Evolutionary conservation across 2,329 filamentous ascomycete genomes (phyloP).

Genomic region (Cercospora zeina): DNA sequence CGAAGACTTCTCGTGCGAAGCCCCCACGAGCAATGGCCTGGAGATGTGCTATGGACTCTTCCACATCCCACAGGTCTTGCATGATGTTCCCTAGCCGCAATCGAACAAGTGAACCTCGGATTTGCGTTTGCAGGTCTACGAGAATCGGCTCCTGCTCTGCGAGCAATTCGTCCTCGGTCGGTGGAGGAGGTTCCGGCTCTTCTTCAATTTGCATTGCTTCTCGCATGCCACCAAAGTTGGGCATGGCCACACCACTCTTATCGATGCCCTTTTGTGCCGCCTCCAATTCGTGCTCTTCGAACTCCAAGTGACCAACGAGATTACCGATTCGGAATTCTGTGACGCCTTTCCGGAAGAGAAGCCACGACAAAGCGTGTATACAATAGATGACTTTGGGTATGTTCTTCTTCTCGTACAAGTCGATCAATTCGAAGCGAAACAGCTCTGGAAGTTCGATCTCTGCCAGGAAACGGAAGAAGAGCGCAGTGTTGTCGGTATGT

Average conservation of each 20-base stretch:
- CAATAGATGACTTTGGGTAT: constrained; percentile 99
- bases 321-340: constrained; percentile 96
- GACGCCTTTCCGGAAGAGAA: constrained; percentile 92
- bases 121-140: constrained; percentile 80
- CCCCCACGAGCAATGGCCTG: constrained; percentile 87
- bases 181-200: constrained; percentile 70
- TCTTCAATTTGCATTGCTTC: constrained; percentile 90
- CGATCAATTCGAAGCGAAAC: constrained; percentile 94
- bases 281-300: constrained; percentile 96
- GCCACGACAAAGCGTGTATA: constrained; percentile 94
- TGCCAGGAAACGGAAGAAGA: constrained; percentile 91
- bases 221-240: constrained; percentile 95
- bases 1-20: constrained; percentile 77
- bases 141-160: constrained; percentile 72
- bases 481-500: constrained; percentile 96
- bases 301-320: constrained; percentile 91
- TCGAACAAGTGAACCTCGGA: constrained; percentile 76
- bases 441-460: constrained; percentile 91
- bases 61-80: constrained; percentile 85
- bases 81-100: constrained; percentile 77
- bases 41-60: constrained; percentile 74
- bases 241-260: constrained; percentile 92
- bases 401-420: constrained; percentile 99
- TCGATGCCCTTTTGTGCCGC: constrained; percentile 96
- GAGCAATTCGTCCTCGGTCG: constrained; percentile 86